A percentile compares a stretch with the other conserved stretches of the same genome.
Conservation (phyloP, 2,329 filamentous ascomycete species). For the Aaosphaeria arxii region DNA sequence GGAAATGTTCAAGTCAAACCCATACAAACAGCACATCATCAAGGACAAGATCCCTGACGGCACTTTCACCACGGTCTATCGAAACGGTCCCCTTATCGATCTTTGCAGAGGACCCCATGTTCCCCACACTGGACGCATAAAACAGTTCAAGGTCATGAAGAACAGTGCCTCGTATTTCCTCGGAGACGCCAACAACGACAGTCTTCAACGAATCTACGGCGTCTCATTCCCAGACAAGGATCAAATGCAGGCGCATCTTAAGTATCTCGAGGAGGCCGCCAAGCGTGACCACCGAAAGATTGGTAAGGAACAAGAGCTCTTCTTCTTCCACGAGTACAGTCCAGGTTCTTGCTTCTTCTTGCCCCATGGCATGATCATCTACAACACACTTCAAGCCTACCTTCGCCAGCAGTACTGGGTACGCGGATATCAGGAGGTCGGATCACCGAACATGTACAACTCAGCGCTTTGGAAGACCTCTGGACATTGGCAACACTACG, state of each 20-base stretch:
- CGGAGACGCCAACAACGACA: constrained; percentile 89
- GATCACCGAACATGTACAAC: constrained; percentile 96
- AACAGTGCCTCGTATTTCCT: constrained; percentile 87
- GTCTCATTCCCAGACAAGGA: constrained; percentile 98
- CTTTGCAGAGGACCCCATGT: constrained; percentile 94
- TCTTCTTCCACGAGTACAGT: constrained; percentile 94
- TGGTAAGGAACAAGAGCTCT: constrained; percentile 92
- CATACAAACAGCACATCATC: constrained; percentile 98
- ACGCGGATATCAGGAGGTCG: constrained; percentile 91
- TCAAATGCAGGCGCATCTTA: constrained; percentile 85
- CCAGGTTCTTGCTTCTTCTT: constrained; percentile 91
- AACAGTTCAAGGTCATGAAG: constrained; percentile 92
- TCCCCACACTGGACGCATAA: constrained; percentile 87
- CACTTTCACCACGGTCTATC: constrained; percentile 89
- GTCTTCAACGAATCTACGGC: constrained; percentile 92
- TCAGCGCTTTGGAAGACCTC: constrained; percentile 89
- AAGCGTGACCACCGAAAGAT: constrained; percentile 95
- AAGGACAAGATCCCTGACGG: constrained; percentile 86
- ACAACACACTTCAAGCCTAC: constrained; percentile 81
- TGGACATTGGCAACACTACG: constrained; percentile 88
- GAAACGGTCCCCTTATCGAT: constrained; percentile 91
- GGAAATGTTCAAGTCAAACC: constrained; percentile 97
- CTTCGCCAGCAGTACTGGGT: constrained; percentile 87
- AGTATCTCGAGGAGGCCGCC: constrained; percentile 95
- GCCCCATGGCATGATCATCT: constrained; percentile 88